Evolutionary conservation across 192 early-diverging fungal species (phyloP).

Genomic region (Backusella psychrophila): DNA sequence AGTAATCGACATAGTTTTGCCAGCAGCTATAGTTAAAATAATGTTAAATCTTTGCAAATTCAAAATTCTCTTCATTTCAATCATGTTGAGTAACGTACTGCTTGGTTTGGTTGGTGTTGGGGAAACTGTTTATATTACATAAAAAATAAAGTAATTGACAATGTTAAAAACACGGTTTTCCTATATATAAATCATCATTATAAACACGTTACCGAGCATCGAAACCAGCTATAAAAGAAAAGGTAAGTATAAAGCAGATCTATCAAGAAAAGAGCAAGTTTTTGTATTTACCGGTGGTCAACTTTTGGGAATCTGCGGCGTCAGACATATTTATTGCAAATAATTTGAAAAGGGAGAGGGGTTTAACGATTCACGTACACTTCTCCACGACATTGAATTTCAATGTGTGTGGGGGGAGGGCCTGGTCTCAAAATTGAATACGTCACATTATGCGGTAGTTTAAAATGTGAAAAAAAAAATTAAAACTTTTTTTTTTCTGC

Average conservation of each 20-base stretch:
- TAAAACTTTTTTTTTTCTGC: not conserved
- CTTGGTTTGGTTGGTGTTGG: conserved; percentile 99
- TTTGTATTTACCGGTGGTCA: conserved; percentile 27
- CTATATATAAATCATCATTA: not conserved
- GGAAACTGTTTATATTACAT: conserved; percentile 65
- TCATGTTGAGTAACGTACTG: conserved; percentile 37
- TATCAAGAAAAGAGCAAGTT: not conserved
- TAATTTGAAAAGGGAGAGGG: conserved; percentile 20
- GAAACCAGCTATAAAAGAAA: conserved; percentile 46
- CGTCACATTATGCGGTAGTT: not conserved
- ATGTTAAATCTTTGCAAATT: not conserved
- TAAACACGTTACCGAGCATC: conserved; percentile 50
- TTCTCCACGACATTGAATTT: conserved; percentile 5
- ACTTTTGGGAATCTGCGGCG: conserved; percentile 19
- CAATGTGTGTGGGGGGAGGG: not conserved
- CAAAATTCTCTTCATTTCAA: not conserved
- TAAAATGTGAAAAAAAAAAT: not conserved
- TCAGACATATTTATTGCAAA: conserved; percentile 29
- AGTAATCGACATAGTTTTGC: conserved; percentile 98
- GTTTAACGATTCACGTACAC: not conserved
- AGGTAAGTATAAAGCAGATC: not conserved
- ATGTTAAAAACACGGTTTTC: not conserved
- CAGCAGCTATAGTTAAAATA: conserved; percentile 65
- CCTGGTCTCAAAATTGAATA: conserved; percentile 5
- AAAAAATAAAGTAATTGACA: not conserved